Evolutionary conservation across 2,329 filamentous ascomycete species (phyloP), one percentile per base, ranked within the genome.

Genomic region (Phialocephala sp.): DNA sequence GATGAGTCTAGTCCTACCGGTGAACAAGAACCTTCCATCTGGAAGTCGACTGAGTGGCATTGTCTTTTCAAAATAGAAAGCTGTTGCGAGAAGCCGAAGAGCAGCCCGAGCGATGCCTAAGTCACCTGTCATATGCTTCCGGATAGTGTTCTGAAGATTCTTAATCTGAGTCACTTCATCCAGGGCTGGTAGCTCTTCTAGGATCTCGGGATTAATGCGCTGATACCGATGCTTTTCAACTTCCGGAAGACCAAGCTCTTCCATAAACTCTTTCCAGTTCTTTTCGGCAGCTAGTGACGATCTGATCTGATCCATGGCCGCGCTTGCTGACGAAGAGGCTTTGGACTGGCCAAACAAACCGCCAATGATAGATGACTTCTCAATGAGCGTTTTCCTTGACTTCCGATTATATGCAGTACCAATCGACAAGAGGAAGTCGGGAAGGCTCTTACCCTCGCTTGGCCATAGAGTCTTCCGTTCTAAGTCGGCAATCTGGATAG

Each of bases 401-500:
- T 57, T 57, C 8, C 32, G 55, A 20, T 57, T 57, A 20, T 57
- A 41, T 24, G 32, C 55, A 39, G 55, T 57, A 12, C 55, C 55
- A 22, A 57, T 57, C 2, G 55, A 57, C 4, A 57, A 12, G 8
- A 57, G 20, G 35, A 57, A 37, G 24, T 57, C 55, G 55, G 55
- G 55, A 37, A 41, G 55, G 18, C 15, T 41, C 32, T 57, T 41
- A 4, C 8, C 32, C 3, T 37, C 20, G n/a, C 11, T 41, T 22
- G 55, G 55, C 55, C 55, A 57, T 8, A 57, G n/a, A 22, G 20
- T 37, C 35, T 57, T 57, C 5, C 55, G 50, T 32, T 57, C 55
- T 20, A 41, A 6, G 35, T 57, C 55, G 15, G 55, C 55, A 22
- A 57, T 41, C n/a, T 37, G 36, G 32, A 57, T 41, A 4, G 55